Conservation (phyloP, 768 basidiomycete genomes). For the Tricholoma saponaceum region DNA sequence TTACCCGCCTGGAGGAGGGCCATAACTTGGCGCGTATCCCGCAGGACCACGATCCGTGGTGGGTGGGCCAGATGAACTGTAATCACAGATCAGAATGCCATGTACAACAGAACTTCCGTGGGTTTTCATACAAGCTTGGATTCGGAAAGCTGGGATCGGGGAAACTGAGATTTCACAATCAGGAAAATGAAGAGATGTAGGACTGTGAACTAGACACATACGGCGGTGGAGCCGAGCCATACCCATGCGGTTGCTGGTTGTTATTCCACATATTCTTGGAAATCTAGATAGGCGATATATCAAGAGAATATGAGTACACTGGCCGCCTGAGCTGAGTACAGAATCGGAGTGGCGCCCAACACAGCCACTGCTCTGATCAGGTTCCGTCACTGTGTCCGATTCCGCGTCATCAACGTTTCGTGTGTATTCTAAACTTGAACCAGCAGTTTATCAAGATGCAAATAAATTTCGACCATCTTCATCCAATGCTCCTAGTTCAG, state of each 20-base stretch:
- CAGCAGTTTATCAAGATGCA: too few species aligned
- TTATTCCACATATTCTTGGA: constrained; percentile 17
- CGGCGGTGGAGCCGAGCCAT: constrained; percentile 10
- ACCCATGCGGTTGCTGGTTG: constrained; percentile 7
- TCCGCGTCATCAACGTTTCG: too few species aligned
- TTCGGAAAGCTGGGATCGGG: constrained; percentile 13
- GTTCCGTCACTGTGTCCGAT: too few species aligned
- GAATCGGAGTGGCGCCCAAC: too few species aligned
- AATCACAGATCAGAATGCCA: neutral
- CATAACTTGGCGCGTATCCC: constrained; percentile 38
- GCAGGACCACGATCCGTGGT: constrained; percentile 30
- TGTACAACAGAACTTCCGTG: neutral
- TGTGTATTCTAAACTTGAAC: too few species aligned
- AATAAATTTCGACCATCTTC: too few species aligned
- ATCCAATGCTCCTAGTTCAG: too few species aligned
- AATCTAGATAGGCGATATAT: neutral
- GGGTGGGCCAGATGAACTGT: constrained; percentile 3
- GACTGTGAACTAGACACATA: constrained; percentile 1
- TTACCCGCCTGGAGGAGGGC: constrained; percentile 16
- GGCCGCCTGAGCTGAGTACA: too few species aligned
- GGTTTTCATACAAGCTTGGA: neutral
- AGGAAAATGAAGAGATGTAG: neutral
- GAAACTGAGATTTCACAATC: constrained; percentile 7
- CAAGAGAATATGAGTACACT: too few species aligned
- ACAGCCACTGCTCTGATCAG: too few species aligned